Evolutionary conservation across 257 asterid genomes (phyloP).

Genomic region (Gentiana macrophylla): DNA sequence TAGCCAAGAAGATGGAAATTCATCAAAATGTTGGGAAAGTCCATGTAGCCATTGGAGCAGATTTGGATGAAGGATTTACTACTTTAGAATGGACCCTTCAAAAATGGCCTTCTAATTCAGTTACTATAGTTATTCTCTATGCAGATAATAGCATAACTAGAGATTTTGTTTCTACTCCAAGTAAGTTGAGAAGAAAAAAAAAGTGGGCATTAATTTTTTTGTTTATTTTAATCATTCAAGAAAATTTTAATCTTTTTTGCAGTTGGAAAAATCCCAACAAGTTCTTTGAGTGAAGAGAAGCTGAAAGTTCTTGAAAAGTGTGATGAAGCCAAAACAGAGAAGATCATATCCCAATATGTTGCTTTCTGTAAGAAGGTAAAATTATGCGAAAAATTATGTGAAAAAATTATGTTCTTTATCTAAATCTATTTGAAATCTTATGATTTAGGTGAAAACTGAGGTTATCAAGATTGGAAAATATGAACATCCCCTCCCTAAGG

Average conservation of each 20-base stretch:
- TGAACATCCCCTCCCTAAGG: conserved; percentile 36
- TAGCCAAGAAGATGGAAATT: conserved; percentile 12
- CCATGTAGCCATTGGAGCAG: conserved; percentile 57
- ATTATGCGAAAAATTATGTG: conserved; percentile 13
- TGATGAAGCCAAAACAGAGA: conserved; percentile 16
- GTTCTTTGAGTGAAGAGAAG: conserved; percentile 18
- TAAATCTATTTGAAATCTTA: neutral
- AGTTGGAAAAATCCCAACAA: conserved; percentile 49
- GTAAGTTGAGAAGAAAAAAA: conserved; percentile 19
- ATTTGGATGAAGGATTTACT: conserved; percentile 43
- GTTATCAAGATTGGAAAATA: conserved; percentile 30
- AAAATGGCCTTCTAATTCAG: conserved; percentile 32
- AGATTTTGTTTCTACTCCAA: conserved; percentile 49
- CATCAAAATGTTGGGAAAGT: conserved; percentile 33
- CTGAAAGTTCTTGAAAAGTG: conserved; percentile 17
- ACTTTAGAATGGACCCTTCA: conserved; percentile 48
- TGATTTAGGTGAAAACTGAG: conserved; percentile 39
- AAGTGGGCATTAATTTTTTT: neutral
- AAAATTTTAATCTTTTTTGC: neutral
- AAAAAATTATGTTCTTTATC: conserved; percentile 10
- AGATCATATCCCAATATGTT: conserved; percentile 18
- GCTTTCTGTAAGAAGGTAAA: conserved; percentile 27
- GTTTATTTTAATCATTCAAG: neutral
- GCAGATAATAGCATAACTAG: conserved; percentile 30
- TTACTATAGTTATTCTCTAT: conserved; percentile 43